Evolutionary conservation across 352 stramenopile genomes (phyloP).

Genomic region (Albugo candida): DNA sequence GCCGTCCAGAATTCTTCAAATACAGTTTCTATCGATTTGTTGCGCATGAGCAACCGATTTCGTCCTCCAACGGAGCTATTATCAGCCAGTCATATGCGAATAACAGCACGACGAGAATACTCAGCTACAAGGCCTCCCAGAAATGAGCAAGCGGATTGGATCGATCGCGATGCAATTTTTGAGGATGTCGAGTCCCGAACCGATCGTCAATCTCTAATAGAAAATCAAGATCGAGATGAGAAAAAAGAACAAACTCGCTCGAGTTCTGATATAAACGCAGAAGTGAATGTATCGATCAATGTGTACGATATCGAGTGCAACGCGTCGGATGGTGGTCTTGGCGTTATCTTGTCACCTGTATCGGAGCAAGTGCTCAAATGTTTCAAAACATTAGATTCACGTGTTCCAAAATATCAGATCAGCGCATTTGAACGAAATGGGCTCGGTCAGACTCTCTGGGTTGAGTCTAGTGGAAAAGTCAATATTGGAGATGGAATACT

Average conservation of each 20-base stretch:
- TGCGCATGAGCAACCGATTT: too few species aligned
- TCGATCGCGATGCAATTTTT: background rate
- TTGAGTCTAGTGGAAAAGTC: conserved; percentile 51
- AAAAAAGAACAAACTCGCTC: background rate
- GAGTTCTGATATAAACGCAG: background rate
- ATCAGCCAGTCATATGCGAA: too few species aligned
- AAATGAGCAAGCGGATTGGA: background rate
- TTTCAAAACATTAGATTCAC: background rate
- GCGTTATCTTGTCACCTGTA: conserved; percentile 28
- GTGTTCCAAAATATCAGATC: conserved; percentile 22
- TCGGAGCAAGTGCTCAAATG: background rate
- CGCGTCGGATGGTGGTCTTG: conserved; percentile 51
- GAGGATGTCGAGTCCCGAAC: background rate
- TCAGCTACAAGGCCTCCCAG: background rate
- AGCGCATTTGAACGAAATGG: conserved; percentile 39
- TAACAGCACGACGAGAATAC: background rate
- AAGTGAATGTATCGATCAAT: conserved; percentile 6
- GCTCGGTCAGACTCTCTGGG: conserved; percentile 35
- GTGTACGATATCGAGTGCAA: conserved; percentile 35
- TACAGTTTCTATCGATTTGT: too few species aligned
- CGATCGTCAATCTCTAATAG: conserved; percentile 3
- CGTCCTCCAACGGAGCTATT: too few species aligned
- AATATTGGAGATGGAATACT: conserved; percentile 31
- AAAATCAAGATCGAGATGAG: conserved; percentile 1
- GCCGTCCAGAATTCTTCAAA: too few species aligned